Percentiles rank a stretch among this genome's conserved stretches.
Evolutionary conservation across 2,329 filamentous ascomycete species (phyloP).

Genomic region (Monosporascus ibericus): DNA sequence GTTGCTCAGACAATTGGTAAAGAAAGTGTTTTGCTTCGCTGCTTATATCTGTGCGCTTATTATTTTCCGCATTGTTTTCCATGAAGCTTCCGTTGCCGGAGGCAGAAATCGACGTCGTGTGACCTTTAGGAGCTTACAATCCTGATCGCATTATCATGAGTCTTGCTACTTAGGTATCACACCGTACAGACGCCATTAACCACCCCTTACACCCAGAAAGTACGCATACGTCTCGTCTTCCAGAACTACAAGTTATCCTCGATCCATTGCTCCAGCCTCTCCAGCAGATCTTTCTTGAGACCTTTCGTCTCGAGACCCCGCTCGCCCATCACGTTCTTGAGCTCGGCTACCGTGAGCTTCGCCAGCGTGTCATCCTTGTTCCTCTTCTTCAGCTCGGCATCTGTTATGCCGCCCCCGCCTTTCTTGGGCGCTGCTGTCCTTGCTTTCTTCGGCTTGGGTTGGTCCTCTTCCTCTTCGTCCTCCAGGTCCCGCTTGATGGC

Average conservation of each 20-base stretch:
- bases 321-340: slow-evolving; percentile 42
- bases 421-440: slow-evolving; percentile 28
- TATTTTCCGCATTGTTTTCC: no score
- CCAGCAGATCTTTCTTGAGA: slow-evolving; percentile 48
- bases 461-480: slow-evolving; percentile 31
- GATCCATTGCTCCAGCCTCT: slow-evolving; percentile 51
- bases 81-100: no score
- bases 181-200: no score
- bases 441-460: slow-evolving; percentile 39
- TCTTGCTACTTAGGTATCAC: not conserved
- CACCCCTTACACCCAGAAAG: no score
- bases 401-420: slow-evolving; percentile 29
- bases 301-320: slow-evolving; percentile 44
- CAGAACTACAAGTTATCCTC: slow-evolving; percentile 34
- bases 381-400: slow-evolving; percentile 40
- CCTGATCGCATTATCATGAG: no score
- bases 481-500: slow-evolving; percentile 48
- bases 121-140: no score
- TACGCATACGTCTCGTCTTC: not conserved
- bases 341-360: slow-evolving; percentile 49
- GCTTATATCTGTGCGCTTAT: no score
- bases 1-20: no score
- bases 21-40: no score
- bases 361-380: slow-evolving; percentile 39
- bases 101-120: no score